A percentile compares a stretch with the other conserved stretches of the same genome.
These are phyloP conservation scores for Ormosia emarginata DNA, from an alignment of 306 rosid species.

Conservation along the genomic window DNA sequence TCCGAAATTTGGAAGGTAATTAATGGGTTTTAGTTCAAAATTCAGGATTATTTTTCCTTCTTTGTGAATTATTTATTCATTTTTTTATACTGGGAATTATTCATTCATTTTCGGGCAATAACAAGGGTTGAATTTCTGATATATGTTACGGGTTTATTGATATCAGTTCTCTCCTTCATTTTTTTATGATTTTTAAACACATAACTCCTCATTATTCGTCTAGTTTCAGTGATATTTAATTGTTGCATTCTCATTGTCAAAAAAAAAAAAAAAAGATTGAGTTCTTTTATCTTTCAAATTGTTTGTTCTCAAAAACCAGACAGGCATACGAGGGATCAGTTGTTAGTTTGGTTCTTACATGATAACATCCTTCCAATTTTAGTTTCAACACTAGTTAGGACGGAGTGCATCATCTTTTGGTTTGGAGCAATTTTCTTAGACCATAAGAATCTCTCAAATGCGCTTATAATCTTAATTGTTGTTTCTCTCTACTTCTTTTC, in stretches of 20 bases:
- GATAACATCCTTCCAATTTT: background rate
- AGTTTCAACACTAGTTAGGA: background rate
- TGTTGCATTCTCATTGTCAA: background rate
- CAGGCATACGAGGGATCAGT: background rate
- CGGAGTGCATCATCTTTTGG: background rate
- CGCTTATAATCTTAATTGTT: background rate
- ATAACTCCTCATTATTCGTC: background rate
- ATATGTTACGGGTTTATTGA: background rate
- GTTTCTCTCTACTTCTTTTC: background rate
- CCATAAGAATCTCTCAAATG: background rate
- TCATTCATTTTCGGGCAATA: slow-evolving; percentile 3
- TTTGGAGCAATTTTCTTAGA: background rate
- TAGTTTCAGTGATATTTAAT: background rate
- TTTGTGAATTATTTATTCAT: slow-evolving; percentile 3
- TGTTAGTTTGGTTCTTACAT: background rate
- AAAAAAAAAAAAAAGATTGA: background rate
- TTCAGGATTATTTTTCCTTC: background rate
- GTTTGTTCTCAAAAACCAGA: background rate
- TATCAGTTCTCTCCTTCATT: background rate
- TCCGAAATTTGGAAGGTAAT: slow-evolving; percentile 13
- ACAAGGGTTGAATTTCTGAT: background rate
- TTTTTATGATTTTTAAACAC: background rate
- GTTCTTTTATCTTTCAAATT: background rate
- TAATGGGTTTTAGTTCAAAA: slow-evolving; percentile 4
- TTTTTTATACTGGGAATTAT: background rate